These are phyloP conservation scores for Mikania micrantha DNA, from an alignment of 129 eudicot genomes.

Conservation along the genomic window DNA sequence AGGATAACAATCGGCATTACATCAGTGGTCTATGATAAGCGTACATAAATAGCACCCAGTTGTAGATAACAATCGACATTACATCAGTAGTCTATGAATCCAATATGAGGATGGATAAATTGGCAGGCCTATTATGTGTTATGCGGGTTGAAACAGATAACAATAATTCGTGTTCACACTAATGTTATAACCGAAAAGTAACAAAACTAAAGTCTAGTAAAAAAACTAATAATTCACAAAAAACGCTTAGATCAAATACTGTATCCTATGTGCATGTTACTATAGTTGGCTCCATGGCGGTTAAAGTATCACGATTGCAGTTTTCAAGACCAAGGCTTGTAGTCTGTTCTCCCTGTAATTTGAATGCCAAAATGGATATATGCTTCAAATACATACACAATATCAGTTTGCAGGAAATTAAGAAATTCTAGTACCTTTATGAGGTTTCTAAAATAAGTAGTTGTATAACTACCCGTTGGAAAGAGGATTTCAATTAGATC, in stretches of 20 bases:
- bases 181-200: constrained; percentile 9
- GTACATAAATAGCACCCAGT: neutral
- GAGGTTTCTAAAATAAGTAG: constrained; percentile 80
- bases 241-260: constrained; percentile 4
- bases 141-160: neutral
- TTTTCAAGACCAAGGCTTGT: constrained; percentile 45
- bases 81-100: constrained; percentile 7
- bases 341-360: constrained; percentile 61
- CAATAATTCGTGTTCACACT: constrained; percentile 1
- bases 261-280: constrained; percentile 46
- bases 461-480: constrained; percentile 76
- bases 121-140: neutral
- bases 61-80: neutral
- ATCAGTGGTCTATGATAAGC: too few species aligned
- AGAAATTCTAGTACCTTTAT: constrained; percentile 46
- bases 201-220: neutral
- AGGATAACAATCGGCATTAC: too few species aligned
- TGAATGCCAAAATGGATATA: neutral
- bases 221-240: neutral
- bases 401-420: neutral
- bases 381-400: neutral
- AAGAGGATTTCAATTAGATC: constrained; percentile 72
- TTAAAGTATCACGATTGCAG: constrained; percentile 58
- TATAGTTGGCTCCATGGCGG: constrained; percentile 65
- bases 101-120: neutral